These are phyloP conservation scores for Geotrichum histeridarum DNA, from an alignment of 1,139 yeast species.

Conservation along the genomic window DNA sequence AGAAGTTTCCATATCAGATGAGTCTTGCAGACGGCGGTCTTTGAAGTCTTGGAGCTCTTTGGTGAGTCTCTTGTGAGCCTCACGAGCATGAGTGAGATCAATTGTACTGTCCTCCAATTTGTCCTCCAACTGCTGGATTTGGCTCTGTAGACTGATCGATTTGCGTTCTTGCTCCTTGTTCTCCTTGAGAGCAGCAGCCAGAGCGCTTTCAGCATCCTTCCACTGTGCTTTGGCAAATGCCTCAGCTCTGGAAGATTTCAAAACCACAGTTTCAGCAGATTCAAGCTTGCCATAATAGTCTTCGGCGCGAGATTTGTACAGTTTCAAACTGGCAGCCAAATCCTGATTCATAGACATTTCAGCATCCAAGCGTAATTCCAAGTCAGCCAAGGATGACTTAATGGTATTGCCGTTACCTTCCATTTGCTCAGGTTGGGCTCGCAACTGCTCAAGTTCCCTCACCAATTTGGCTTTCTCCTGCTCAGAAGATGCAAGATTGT, in stretches of 20 bases:
- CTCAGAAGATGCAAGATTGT: constrained; percentile 41
- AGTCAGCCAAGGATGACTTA: constrained; percentile 15
- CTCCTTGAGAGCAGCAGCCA: constrained; percentile 55
- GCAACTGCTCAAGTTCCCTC: constrained; percentile 39
- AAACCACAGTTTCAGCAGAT: constrained; percentile 69
- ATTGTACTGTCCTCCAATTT: constrained; percentile 55
- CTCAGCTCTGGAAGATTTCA: constrained; percentile 58
- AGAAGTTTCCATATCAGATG: constrained; percentile 27
- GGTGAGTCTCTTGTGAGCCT: constrained; percentile 41
- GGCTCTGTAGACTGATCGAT: constrained; percentile 52
- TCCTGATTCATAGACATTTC: constrained; percentile 50
- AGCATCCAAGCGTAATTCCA: constrained; percentile 50
- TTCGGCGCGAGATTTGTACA: constrained; percentile 69
- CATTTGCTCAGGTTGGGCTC: constrained; percentile 22
- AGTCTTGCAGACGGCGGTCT: constrained; percentile 29
- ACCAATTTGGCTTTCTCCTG: constrained; percentile 54
- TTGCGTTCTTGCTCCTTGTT: constrained; percentile 54
- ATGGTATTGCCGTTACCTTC: constrained; percentile 17
- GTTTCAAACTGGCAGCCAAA: constrained; percentile 48
- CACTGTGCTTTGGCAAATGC: constrained; percentile 53
- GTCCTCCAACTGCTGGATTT: constrained; percentile 53
- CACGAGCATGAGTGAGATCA: constrained; percentile 50
- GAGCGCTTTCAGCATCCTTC: constrained; percentile 49
- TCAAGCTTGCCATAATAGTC: constrained; percentile 71
- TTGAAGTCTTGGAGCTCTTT: constrained; percentile 46